Percentiles rank a stretch among this genome's conserved stretches.
These are phyloP conservation scores for Talaromyces albobiverticillius DNA, from an alignment of 2,329 filamentous ascomycete genomes.

Conservation along the genomic window DNA sequence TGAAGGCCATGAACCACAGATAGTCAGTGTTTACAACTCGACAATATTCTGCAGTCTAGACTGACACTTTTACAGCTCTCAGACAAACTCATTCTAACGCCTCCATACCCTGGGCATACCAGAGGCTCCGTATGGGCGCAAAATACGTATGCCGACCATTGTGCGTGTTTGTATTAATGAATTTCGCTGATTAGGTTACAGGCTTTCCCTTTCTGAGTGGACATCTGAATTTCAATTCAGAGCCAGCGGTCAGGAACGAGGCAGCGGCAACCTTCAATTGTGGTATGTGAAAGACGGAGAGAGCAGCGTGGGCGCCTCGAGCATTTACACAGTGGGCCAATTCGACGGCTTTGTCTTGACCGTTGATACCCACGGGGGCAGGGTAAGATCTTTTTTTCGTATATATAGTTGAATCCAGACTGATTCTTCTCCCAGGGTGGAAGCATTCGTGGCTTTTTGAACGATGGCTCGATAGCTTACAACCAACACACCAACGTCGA, in stretches of 20 bases:
- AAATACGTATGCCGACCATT: slow-evolving; percentile 37
- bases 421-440: slow-evolving; percentile 54
- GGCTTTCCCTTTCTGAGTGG: slow-evolving; percentile 64
- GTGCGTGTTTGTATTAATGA: too few species aligned
- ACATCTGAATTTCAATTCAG: slow-evolving; percentile 82
- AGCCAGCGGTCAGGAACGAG: slow-evolving; percentile 78
- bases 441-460: slow-evolving; percentile 86
- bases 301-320: slow-evolving; percentile 64
- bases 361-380: slow-evolving; percentile 77
- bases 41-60: not conserved
- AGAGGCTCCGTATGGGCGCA: slow-evolving; percentile 81
- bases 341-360: slow-evolving; percentile 92
- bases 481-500: slow-evolving; percentile 73
- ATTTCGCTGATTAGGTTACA: slow-evolving; percentile 23
- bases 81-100: slow-evolving; percentile 89
- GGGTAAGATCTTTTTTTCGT: slow-evolving; percentile 32
- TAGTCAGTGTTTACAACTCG: slow-evolving; percentile 34
- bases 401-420: slow-evolving; percentile 1
- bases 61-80: slow-evolving; percentile 56
- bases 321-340: slow-evolving; percentile 76
- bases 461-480: slow-evolving; percentile 82
- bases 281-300: slow-evolving; percentile 78
- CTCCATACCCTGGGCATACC: slow-evolving; percentile 79
- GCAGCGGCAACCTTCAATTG: slow-evolving; percentile 84
- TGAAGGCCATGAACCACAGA: slow-evolving; percentile 55